Percentiles rank a stretch among this genome's conserved stretches.
phyloP scores from a whole-genome alignment of 805 yeast species.

The Saccharomycopsis vini region DNA sequence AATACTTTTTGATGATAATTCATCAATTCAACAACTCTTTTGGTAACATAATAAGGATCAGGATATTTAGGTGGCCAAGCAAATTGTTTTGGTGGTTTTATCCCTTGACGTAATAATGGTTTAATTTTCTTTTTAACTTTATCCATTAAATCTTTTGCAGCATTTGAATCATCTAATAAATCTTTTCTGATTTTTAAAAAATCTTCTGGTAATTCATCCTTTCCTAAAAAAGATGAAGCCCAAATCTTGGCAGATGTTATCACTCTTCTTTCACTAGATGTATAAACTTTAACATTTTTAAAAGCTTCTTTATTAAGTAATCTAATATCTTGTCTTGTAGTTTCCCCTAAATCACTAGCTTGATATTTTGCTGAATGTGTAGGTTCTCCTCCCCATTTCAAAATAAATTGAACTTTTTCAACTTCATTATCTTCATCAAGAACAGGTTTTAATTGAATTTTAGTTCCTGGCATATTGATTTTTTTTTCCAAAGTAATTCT shows the following conservation, averaged over 20 bases:
- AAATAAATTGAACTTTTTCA: constrained; percentile 89
- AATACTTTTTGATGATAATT: constrained; percentile 77
- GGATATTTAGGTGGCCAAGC: constrained; percentile 99
- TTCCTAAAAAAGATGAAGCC: constrained; percentile 64
- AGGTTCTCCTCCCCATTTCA: constrained; percentile 99
- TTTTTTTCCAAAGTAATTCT: constrained; percentile 83
- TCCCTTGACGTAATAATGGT: constrained; percentile 89
- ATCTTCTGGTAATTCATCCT: constrained; percentile 63
- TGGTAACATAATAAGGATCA: constrained; percentile 88
- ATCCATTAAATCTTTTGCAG: constrained; percentile 97
- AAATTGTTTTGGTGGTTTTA: constrained; percentile 94
- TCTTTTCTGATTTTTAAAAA: constrained; percentile 80
- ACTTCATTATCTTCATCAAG: constrained; percentile 57
- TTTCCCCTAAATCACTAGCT: constrained; percentile 92
- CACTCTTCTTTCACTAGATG: constrained; percentile 93
- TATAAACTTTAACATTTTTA: constrained; percentile 75
- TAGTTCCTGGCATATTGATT: constrained; percentile 88
- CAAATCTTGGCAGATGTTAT: constrained; percentile 86
- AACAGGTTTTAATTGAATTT: constrained; percentile 89
- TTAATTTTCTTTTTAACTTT: constrained; percentile 93
- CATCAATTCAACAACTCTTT: constrained; percentile 92
- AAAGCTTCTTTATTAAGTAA: constrained; percentile 77
- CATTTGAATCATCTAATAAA: constrained; percentile 89
- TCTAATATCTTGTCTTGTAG: constrained; percentile 83
- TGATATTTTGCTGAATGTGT: constrained; percentile 95